Conservation (phyloP, 2,329 filamentous ascomycete species). For the Xylariaceae sp. region DNA sequence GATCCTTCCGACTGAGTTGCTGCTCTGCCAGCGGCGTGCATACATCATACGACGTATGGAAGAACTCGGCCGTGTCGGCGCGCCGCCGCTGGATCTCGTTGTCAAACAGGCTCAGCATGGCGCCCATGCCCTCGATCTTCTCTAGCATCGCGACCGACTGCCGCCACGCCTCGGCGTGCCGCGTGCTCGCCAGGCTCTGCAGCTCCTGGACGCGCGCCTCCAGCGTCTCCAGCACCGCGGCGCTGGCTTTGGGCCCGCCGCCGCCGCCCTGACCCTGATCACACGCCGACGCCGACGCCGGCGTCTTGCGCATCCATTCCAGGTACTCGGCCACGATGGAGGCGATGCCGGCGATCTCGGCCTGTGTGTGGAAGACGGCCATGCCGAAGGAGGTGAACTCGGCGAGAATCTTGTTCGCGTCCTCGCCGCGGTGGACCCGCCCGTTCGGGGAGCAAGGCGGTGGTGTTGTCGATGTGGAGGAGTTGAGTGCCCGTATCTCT, state of each 20-base stretch:
- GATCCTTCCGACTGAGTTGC: too few relatives aligned
- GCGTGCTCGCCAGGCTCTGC: slow-evolving; percentile 12
- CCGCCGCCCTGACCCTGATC: background rate
- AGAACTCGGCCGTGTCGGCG: slow-evolving; percentile 17
- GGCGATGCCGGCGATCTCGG: slow-evolving; percentile 19
- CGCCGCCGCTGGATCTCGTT: slow-evolving; percentile 16
- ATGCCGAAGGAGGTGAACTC: slow-evolving; percentile 19
- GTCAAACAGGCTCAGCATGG: slow-evolving; percentile 17
- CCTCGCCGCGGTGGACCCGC: slow-evolving; percentile 7
- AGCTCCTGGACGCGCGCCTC: slow-evolving; percentile 16
- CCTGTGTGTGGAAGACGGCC: slow-evolving; percentile 19
- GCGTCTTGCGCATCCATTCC: slow-evolving; percentile 15
- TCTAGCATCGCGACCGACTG: slow-evolving; percentile 12
- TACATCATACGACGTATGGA: slow-evolving; percentile 13
- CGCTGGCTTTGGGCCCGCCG: slow-evolving; percentile 5
- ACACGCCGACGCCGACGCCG: too few relatives aligned
- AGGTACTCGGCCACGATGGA: slow-evolving; percentile 20
- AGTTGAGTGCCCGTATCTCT: slow-evolving; percentile 15
- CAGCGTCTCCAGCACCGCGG: slow-evolving; percentile 14
- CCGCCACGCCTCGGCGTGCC: slow-evolving; percentile 15
- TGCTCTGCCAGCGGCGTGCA: slow-evolving; percentile 12
- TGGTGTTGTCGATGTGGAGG: slow-evolving; percentile 10
- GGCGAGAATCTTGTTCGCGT: slow-evolving; percentile 17
- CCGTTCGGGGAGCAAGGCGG: slow-evolving; percentile 12
- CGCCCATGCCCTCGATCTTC: slow-evolving; percentile 12